phyloP scores from a whole-genome alignment of 1,139 yeast genomes.

The Suhomyces choctaworum region DNA sequence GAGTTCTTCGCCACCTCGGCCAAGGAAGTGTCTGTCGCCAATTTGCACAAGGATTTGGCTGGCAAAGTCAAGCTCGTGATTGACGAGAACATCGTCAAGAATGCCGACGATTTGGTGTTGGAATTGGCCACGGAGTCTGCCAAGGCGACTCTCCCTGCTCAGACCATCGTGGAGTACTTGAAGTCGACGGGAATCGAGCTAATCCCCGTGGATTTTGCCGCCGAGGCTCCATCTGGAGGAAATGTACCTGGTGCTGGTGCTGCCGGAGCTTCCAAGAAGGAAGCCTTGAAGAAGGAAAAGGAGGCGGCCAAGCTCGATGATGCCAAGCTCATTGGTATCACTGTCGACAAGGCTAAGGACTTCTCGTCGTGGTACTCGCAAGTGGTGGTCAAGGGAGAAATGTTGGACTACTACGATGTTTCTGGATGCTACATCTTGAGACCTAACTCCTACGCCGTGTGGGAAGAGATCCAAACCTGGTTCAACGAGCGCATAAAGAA shows the following conservation, averaged over 20 bases:
- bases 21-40: conserved; percentile 66
- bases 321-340: conserved; percentile 93
- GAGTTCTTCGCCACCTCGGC: conserved; percentile 65
- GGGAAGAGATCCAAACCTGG: conserved; percentile 93
- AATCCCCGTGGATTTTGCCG: conserved; percentile 58
- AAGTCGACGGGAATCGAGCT: conserved; percentile 58
- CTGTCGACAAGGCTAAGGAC: conserved; percentile 87
- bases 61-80: conserved; percentile 67
- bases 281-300: conserved; percentile 31
- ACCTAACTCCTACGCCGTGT: conserved; percentile 90
- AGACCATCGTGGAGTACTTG: conserved; percentile 54
- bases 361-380: conserved; percentile 98
- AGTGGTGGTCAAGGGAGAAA: conserved; percentile 92
- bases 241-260: conserved; percentile 31
- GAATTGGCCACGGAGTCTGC: conserved; percentile 61
- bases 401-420: conserved; percentile 97
- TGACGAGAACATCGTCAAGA: conserved; percentile 54
- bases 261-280: conserved; percentile 19
- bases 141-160: conserved; percentile 56
- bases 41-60: conserved; percentile 52
- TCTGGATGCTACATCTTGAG: conserved; percentile 98
- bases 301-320: conserved; percentile 68
- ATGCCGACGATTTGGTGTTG: conserved; percentile 45
- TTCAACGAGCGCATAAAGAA: conserved; percentile 79
- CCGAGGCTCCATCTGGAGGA: conserved; percentile 36